These are phyloP conservation scores for Dioscorea zingiberensis DNA, from an alignment of 106 monocot genomes.

Conservation along the genomic window DNA sequence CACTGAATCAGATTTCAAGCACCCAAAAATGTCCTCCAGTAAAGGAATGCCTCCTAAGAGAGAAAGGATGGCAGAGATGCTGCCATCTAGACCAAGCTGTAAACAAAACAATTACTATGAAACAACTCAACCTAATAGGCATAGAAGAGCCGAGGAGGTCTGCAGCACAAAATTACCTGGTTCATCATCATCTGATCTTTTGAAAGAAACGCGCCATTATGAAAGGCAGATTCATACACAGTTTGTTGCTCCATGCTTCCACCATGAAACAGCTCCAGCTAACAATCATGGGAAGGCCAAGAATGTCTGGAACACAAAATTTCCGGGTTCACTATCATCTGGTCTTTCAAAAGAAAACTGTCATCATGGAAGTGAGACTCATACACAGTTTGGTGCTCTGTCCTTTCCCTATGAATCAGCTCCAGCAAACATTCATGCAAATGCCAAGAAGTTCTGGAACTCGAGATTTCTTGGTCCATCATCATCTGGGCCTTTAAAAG, in stretches of 20 bases:
- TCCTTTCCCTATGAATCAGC: too few relatives aligned
- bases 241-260: background rate
- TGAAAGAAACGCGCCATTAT: background rate
- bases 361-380: too few relatives aligned
- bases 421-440: background rate
- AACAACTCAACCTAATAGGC: background rate
- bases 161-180: background rate
- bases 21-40: background rate
- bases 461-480: background rate
- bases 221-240: background rate
- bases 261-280: too few relatives aligned
- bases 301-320: too few relatives aligned
- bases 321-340: too few relatives aligned
- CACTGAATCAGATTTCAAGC: background rate
- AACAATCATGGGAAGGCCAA: too few relatives aligned
- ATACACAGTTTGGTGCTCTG: too few relatives aligned
- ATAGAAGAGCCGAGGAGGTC: background rate
- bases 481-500: background rate
- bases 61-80: background rate
- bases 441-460: background rate
- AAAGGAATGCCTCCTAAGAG: background rate
- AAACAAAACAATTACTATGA: background rate
- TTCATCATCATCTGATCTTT: background rate
- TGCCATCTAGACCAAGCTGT: background rate
- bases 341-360: too few relatives aligned